Base-by-base conservation (phyloP, 495 filamentous ascomycete genomes). In the Copromyces sp. region DNA sequence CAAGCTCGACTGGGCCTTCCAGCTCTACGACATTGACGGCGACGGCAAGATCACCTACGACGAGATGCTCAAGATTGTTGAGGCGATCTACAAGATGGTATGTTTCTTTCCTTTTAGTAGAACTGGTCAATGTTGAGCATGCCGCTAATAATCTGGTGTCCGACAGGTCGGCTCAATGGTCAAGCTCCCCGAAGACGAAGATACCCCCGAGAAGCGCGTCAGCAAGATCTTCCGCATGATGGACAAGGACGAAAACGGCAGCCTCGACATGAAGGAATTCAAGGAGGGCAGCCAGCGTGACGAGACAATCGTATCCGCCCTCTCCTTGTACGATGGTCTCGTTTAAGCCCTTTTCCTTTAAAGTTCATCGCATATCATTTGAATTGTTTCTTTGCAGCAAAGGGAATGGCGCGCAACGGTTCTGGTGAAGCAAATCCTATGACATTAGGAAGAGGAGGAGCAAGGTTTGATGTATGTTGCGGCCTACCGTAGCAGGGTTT, bases 1-100 rank as follows among this genome's bases (percentile, higher is more conserved):
- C 82, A 99, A 99, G 82, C 88, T 99, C 71, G 96, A 98, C 80
- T 99, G 95, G 95, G 95, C 95, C 24, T 99, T 99, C 84, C 96
- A 99, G 83, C 87, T 99, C 79, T 99, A 99, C 82, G 95, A 99
- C 83, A 99, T 99, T 78, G 95, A 99, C 79, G 95, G 95, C 37
- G 96, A 99, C 77, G 95, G 95, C 70, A 96, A 98, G 85, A 99
- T 99, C 74, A 97, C 92, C 79, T 99, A 98, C 82, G 93, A 97
- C 71, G 95, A 99, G 86, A 99, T 99, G 95, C 86, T 99, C 75
- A 90, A 92, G 77, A 99, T 99, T 79, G 95, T 99, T 32, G 95
- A 99, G 85, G 95, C 95, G 70, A 99, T 99, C 75, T 99, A 99
- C 84, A 99, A 99, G 85, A 98, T 99, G 95, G 95, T 99, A 83